phyloP scores from a whole-genome alignment of 1,284 basidiomycete genomes.

The Marasmius sp. region DNA sequence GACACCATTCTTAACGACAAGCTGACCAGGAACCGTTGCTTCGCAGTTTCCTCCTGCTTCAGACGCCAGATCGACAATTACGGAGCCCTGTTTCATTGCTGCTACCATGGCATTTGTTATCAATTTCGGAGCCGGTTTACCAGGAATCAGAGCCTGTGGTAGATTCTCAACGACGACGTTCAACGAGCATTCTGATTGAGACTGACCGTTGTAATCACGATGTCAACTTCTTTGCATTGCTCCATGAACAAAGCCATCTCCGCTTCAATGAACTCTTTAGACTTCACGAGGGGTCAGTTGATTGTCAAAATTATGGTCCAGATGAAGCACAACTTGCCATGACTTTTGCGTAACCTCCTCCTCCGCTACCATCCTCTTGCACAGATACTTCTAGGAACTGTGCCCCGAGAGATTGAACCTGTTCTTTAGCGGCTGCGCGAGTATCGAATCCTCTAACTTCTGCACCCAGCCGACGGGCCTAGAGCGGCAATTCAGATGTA shows the following conservation, averaged over 20 bases:
- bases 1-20: conserved; percentile 68
- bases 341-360: conserved; percentile 82
- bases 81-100: conserved; percentile 86
- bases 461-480: conserved; percentile 80
- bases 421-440: conserved; percentile 78
- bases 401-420: conserved; percentile 83
- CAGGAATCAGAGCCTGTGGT: conserved; percentile 73
- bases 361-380: conserved; percentile 77
- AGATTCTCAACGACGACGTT: background rate
- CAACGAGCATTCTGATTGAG: background rate
- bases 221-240: conserved; percentile 85
- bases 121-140: conserved; percentile 80
- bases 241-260: conserved; percentile 87
- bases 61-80: conserved; percentile 82
- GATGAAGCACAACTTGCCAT: background rate
- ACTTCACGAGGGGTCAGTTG: conserved; percentile 50
- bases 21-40: conserved; percentile 73
- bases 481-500: background rate
- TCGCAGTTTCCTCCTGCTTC: conserved; percentile 86
- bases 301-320: background rate
- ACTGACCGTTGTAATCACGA: conserved; percentile 78
- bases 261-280: conserved; percentile 84
- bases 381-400: conserved; percentile 81
- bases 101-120: conserved; percentile 82
- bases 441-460: conserved; percentile 87